Conservation (phyloP, 1,139 yeast genomes). For the Magnusiomyces suaveolens region DNA sequence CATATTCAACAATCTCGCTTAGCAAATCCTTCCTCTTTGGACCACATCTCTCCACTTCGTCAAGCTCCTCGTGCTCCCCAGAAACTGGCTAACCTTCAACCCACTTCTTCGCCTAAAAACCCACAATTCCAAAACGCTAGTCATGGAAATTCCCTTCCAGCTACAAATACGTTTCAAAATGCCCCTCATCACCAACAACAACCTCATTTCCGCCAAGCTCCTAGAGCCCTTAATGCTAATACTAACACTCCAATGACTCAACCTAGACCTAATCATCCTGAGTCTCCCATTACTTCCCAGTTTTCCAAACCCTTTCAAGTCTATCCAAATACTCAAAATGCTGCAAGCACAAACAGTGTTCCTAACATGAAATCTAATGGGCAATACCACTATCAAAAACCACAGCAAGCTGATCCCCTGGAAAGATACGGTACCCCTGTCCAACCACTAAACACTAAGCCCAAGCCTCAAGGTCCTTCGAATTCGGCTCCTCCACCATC, state of each 20-base stretch:
- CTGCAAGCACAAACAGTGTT: not conserved
- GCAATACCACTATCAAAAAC: not conserved
- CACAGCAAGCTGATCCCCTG: not conserved
- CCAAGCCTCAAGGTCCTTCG: constrained; percentile 8
- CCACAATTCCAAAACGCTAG: not conserved
- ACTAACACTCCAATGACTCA: not conserved
- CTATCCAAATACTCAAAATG: not conserved
- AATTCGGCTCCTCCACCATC: constrained; percentile 6
- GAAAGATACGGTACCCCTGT: constrained; percentile 14
- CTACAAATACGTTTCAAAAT: not conserved
- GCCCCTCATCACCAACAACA: constrained; percentile 4
- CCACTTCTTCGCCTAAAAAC: not conserved
- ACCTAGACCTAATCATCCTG: not conserved
- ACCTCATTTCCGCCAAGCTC: not conserved
- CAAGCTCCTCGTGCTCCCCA: constrained; percentile 21
- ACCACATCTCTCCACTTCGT: constrained; percentile 24
- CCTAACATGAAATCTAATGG: not conserved
- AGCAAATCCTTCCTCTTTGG: constrained; percentile 3
- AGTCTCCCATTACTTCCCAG: not conserved
- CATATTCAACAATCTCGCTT: constrained; percentile 1
- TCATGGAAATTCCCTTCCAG: not conserved
- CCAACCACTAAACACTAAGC: constrained; percentile 17
- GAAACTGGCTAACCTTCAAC: constrained; percentile 1
- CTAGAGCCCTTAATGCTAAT: not conserved
- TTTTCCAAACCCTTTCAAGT: constrained; percentile 2